phyloP scores from a whole-genome alignment of 192 early-diverging fungal species.

The Coemansia sp. region DNA sequence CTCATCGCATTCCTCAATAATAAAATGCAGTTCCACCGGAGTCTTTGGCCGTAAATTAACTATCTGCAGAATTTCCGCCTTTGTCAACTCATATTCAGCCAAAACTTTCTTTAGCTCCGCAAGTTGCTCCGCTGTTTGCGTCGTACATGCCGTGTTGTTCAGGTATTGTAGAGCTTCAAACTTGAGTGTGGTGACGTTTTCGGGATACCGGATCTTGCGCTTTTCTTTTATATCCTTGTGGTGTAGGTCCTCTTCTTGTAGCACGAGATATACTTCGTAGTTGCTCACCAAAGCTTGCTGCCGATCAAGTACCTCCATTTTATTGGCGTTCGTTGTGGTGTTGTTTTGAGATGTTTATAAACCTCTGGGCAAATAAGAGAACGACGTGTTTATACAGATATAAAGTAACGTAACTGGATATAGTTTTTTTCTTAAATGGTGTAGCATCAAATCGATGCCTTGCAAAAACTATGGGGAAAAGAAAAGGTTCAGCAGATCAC shows the following conservation, averaged over 20 bases:
- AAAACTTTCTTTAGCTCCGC: slow-evolving; percentile 51
- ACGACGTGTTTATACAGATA: too few relatives aligned
- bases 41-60: slow-evolving; percentile 69
- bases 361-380: too few relatives aligned
- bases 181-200: slow-evolving; percentile 66
- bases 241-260: slow-evolving; percentile 59
- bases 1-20: slow-evolving; percentile 74
- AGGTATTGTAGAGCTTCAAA: slow-evolving; percentile 64
- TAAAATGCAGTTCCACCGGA: slow-evolving; percentile 66
- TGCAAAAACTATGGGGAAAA: too few relatives aligned
- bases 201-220: slow-evolving; percentile 55
- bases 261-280: slow-evolving; percentile 66
- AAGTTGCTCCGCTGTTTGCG: slow-evolving; percentile 62
- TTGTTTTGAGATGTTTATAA: too few relatives aligned
- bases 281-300: slow-evolving; percentile 67
- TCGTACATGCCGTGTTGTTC: slow-evolving; percentile 59
- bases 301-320: slow-evolving; percentile 66
- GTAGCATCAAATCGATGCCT: too few relatives aligned
- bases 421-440: not conserved
- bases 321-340: not conserved
- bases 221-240: slow-evolving; percentile 33
- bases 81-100: slow-evolving; percentile 59
- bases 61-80: slow-evolving; percentile 75
- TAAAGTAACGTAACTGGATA: too few relatives aligned
- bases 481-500: too few relatives aligned